phyloP scores from a whole-genome alignment of 345 rosid species.

The Laguncularia racemosa region DNA sequence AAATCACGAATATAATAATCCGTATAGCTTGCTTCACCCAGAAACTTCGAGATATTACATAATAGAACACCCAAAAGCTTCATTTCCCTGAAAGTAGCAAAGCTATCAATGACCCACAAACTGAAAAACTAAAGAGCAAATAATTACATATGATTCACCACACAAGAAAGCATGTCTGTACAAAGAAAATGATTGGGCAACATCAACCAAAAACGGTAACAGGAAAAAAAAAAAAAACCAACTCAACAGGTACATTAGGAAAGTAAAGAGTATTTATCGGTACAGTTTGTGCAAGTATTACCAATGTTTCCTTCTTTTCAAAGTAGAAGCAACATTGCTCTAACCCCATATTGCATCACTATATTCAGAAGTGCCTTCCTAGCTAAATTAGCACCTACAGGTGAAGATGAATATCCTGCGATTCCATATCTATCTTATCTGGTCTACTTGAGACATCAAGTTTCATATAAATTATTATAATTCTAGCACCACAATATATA shows the following conservation, averaged over 20 bases:
- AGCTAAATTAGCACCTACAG: too few species aligned
- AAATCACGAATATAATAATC: constrained; percentile 92
- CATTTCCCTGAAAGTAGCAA: constrained; percentile 57
- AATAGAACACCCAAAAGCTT: constrained; percentile 65
- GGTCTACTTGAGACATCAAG: too few species aligned
- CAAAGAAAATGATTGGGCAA: background rate
- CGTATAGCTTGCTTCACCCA: constrained; percentile 66
- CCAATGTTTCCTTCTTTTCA: too few species aligned
- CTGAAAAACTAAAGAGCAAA: background rate
- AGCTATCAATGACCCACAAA: background rate
- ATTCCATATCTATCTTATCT: too few species aligned
- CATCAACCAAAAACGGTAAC: background rate
- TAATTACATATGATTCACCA: background rate
- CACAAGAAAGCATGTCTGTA: background rate
- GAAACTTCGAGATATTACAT: constrained; percentile 57
- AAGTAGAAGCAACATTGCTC: too few species aligned
- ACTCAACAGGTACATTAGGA: background rate
- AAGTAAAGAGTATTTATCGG: too few species aligned
- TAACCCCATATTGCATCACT: too few species aligned
- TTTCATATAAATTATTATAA: too few species aligned
- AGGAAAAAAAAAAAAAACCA: background rate
- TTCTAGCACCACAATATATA: too few species aligned
- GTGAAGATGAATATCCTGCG: too few species aligned
- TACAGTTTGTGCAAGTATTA: too few species aligned
- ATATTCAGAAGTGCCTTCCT: too few species aligned